These are phyloP conservation scores for Betula pendula DNA, from an alignment of 306 rosid genomes.

Conservation along the genomic window DNA sequence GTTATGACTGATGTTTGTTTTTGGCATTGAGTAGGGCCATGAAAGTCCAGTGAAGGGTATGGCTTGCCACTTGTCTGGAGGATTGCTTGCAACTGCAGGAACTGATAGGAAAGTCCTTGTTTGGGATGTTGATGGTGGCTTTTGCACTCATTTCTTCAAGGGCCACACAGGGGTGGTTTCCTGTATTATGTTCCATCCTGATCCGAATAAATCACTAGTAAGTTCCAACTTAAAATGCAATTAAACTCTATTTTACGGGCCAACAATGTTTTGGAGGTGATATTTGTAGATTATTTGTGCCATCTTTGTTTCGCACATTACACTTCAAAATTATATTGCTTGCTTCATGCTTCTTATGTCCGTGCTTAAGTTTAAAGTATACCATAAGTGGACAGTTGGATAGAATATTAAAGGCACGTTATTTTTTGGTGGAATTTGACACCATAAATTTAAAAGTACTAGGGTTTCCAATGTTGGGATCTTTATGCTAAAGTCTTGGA, in stretches of 20 bases:
- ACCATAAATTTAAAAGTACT: background rate
- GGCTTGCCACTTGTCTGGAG: constrained; percentile 85
- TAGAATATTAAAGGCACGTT: background rate
- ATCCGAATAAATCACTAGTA: constrained; percentile 68
- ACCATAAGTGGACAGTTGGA: background rate
- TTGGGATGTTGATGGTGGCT: constrained; percentile 95
- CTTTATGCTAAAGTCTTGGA: background rate
- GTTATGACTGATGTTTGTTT: background rate
- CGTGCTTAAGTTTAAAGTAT: background rate
- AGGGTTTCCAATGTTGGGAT: background rate
- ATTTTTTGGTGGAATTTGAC: background rate
- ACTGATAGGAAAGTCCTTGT: constrained; percentile 90
- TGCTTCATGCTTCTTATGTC: constrained; percentile 5
- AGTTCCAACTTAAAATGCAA: constrained; percentile 24
- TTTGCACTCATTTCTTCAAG: constrained; percentile 84
- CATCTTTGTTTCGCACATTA: background rate
- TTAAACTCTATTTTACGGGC: background rate
- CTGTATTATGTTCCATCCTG: constrained; percentile 73
- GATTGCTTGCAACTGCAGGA: constrained; percentile 89
- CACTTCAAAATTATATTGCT: background rate
- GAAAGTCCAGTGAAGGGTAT: constrained; percentile 96
- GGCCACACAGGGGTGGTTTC: constrained; percentile 90
- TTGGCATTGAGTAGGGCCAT: constrained; percentile 61
- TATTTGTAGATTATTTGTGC: background rate
- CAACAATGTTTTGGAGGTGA: background rate